Evolutionary conservation across 2,329 filamentous ascomycete species (phyloP).

Genomic region (Rutstroemia sp.): DNA sequence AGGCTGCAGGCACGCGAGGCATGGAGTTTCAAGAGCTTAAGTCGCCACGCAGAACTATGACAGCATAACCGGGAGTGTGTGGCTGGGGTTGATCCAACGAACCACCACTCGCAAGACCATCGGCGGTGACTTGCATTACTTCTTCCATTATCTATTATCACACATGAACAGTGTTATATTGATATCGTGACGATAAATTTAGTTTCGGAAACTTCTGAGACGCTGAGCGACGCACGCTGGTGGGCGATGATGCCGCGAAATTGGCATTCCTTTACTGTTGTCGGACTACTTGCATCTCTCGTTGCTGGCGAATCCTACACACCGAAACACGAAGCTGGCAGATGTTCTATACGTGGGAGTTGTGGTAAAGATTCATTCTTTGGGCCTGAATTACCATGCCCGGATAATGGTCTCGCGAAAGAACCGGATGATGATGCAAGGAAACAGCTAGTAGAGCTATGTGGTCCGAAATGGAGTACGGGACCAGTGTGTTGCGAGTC

Average conservation of each 20-base stretch:
- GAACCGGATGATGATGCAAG: constrained; percentile 66
- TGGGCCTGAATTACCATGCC: constrained; percentile 80
- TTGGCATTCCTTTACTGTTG: constrained; percentile 13
- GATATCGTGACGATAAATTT: no score
- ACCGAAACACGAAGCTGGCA: constrained; percentile 70
- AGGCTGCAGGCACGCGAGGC: no score
- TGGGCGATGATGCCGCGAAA: constrained; percentile 12
- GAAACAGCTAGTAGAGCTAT: constrained; percentile 74
- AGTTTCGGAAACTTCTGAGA: background rate
- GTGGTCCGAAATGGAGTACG: constrained; percentile 78
- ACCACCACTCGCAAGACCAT: background rate
- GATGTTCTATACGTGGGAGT: constrained; percentile 84
- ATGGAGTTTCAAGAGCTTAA: no score
- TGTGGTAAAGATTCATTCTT: constrained; percentile 91
- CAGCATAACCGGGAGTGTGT: background rate
- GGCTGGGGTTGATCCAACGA: background rate
- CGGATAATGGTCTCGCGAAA: constrained; percentile 78
- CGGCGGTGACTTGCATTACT: background rate
- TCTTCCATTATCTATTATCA: background rate
- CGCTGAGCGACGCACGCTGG: constrained; percentile 13
- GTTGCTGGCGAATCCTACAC: constrained; percentile 29
- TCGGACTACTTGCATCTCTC: constrained; percentile 16
- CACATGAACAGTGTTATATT: no score
- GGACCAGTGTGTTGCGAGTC: constrained; percentile 78
- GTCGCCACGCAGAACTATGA: background rate